These are phyloP conservation scores for Euphorbia pulcherrima DNA, from an alignment of 345 rosid genomes.

Conservation along the genomic window DNA sequence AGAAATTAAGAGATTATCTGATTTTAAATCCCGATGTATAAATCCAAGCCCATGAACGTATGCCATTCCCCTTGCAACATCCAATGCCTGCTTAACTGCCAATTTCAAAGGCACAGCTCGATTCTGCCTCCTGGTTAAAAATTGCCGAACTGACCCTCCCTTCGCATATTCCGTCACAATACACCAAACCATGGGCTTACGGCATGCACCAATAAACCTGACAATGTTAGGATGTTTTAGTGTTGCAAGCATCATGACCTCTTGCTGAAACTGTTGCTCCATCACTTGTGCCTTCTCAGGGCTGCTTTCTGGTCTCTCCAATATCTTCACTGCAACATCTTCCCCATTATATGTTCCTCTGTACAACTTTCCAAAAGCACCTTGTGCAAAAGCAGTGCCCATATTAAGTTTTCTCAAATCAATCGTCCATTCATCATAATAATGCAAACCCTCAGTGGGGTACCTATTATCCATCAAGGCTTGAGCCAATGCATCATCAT, in stretches of 20 bases:
- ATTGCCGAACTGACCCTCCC: conserved; percentile 29
- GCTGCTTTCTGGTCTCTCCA: conserved; percentile 30
- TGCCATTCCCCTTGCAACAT: conserved; percentile 32
- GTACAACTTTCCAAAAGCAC: conserved; percentile 64
- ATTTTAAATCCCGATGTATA: conserved; percentile 29
- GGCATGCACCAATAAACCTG: conserved; percentile 27
- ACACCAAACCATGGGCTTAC: conserved; percentile 33
- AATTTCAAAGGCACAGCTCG: conserved; percentile 28
- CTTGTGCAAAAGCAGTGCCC: conserved; percentile 76
- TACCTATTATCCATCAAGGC: conserved; percentile 53
- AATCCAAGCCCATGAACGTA: conserved; percentile 28
- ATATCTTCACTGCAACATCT: conserved; percentile 29
- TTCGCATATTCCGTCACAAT: conserved; percentile 30
- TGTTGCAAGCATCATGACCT: conserved; percentile 33
- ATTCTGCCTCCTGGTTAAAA: conserved; percentile 23
- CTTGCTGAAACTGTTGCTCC: conserved; percentile 35
- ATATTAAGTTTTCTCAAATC: conserved; percentile 58
- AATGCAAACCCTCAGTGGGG: conserved; percentile 48
- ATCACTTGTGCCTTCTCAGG: conserved; percentile 24
- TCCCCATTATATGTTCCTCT: conserved; percentile 33
- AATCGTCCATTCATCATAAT: conserved; percentile 61
- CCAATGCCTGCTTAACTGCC: conserved; percentile 32
- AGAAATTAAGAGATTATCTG: conserved; percentile 26
- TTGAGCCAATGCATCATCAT: conserved; percentile 55
- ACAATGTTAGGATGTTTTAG: conserved; percentile 30